A percentile compares a stretch with the other conserved stretches of the same genome.
phyloP scores from a whole-genome alignment of 805 yeast genomes.

The Candida stauntonica region DNA sequence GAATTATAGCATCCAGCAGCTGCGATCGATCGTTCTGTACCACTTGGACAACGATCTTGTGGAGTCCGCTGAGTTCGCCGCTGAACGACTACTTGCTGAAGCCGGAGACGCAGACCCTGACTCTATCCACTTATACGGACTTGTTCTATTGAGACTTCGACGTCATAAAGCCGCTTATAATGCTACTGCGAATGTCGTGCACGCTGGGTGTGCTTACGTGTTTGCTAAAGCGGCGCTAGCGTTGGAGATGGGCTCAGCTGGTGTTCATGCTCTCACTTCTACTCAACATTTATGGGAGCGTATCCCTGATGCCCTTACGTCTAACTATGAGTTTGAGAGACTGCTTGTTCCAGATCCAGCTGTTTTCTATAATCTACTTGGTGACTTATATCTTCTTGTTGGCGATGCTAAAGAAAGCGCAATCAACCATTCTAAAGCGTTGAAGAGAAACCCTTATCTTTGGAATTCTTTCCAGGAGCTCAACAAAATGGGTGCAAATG shows the following conservation, averaged over 20 bases:
- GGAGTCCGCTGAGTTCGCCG: constrained; percentile 78
- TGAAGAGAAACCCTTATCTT: constrained; percentile 70
- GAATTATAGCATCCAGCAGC: constrained; percentile 33
- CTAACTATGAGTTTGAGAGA: constrained; percentile 36
- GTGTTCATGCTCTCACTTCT: constrained; percentile 46
- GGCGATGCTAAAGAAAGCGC: constrained; percentile 66
- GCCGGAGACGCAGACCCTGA: constrained; percentile 39
- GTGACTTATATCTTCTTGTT: constrained; percentile 54
- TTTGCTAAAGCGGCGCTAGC: constrained; percentile 65
- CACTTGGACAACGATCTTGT: constrained; percentile 66
- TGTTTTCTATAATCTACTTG: constrained; percentile 62
- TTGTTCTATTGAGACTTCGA: constrained; percentile 55
- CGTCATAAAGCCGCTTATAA: constrained; percentile 62
- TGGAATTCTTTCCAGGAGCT: constrained; percentile 85
- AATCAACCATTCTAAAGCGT: constrained; percentile 61
- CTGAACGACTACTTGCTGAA: constrained; percentile 76
- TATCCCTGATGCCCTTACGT: constrained; percentile 9
- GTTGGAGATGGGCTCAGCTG: constrained; percentile 54
- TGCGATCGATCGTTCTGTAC: constrained; percentile 60
- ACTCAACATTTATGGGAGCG: constrained; percentile 36
- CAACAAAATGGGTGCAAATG: constrained; percentile 64
- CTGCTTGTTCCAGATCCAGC: constrained; percentile 59
- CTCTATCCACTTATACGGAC: constrained; percentile 64
- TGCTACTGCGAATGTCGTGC: constrained; percentile 41
- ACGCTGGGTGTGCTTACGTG: constrained; percentile 72